Percentiles rank a stretch among this genome's conserved stretches.
phyloP scores from a whole-genome alignment of 129 eudicot species.

The Flaveria trinervia region DNA sequence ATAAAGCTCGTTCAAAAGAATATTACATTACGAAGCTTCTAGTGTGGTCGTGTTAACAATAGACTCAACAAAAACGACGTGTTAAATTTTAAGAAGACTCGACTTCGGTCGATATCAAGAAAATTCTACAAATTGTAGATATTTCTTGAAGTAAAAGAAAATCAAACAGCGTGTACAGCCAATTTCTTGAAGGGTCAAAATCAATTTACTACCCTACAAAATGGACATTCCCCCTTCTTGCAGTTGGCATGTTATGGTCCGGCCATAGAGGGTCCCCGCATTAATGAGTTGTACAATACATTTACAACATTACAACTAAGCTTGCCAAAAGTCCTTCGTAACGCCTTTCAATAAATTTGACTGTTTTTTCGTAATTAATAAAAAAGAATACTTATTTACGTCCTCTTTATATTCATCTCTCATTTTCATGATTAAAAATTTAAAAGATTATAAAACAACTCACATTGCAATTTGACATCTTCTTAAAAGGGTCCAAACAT shows the following conservation, averaged over 20 bases:
- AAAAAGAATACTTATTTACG: background rate
- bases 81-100: background rate
- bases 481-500: no score
- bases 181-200: conserved; percentile 32
- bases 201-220: conserved; percentile 42
- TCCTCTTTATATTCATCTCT: background rate
- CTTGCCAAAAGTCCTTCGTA: conserved; percentile 27
- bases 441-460: no score
- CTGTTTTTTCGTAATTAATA: background rate
- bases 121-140: conserved; percentile 12
- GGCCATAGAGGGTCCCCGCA: conserved; percentile 29
- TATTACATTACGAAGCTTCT: background rate
- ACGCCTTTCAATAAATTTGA: conserved; percentile 18
- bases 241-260: conserved; percentile 42
- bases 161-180: conserved; percentile 31
- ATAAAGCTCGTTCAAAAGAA: background rate
- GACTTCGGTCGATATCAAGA: conserved; percentile 3
- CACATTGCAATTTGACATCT: no score
- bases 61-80: conserved; percentile 1
- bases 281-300: conserved; percentile 28
- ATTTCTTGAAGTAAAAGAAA: conserved; percentile 37
- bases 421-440: no score
- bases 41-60: background rate
- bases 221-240: conserved; percentile 39
- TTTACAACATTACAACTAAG: background rate